Base-by-base conservation (phyloP, 2,329 filamentous ascomycete genomes). In the Gnomoniopsis sp. region DNA sequence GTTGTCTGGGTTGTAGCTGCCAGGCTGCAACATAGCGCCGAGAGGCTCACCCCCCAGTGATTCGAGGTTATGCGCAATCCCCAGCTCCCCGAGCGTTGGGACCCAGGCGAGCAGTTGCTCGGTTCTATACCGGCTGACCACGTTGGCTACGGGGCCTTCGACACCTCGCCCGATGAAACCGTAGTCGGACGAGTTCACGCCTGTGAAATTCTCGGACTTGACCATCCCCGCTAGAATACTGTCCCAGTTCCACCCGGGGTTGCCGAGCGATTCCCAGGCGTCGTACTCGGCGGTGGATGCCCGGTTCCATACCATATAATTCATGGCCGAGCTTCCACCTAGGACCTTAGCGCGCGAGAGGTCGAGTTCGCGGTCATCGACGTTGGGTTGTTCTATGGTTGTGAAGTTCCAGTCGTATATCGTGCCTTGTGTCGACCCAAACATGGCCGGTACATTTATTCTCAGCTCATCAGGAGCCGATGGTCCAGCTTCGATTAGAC, bases 11-110 rank as follows among this genome's bases (percentile, higher is more conserved):
- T 79, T 72, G 41, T 84, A 75, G 58, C 76, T 80, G 62, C 74
- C 79, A 11, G 81, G 73, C 59, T 80, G 78, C 36, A 74, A 76
- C 68, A 77, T 78, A 7, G 78, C 78, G 7, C 82, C 82, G 3
- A 81, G 66, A 15, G 76, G 77, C 50, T 79, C 75, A 1, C 82
- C 82, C 15, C 74, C 72, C 2, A 84, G 71, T 10, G 78, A 81
- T 51, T 79, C 70, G n/a, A 66, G 64, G 54, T 77, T 78, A 6
- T 66, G 60, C 2, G 67, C 53, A 10, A 78, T 69, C 1, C 79
- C 80, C 2, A 80, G 67, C 34, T 71, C 74, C 44, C 77, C 74
- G 44, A 83, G 67, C 0, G 79, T 75, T 0, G 78, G 77, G 21
- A 76, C 73, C 70, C 74, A 81, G 0, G 70, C 65, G 11, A 71